Conservation (phyloP, 345 rosid species). For the sweet orange (Citrus sinensis) region DVS_A1.0 CM039162.1:7644001-7644500, state of each 20-base stretch:
- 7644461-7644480: background rate
- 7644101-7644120: background rate
- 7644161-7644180: background rate
- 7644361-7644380: background rate
- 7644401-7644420: background rate
- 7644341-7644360: too few relatives aligned
- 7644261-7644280: background rate
- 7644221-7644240: too few relatives aligned
- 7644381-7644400: background rate
- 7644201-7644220: background rate
- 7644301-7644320: background rate
- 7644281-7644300: background rate
- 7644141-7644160: background rate
- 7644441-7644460: background rate
- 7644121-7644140: background rate
- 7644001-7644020: background rate
- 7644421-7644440: background rate
- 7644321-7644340: background rate
- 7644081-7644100: background rate
- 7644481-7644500: background rate
- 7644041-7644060: background rate
- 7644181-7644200: slow-evolving; percentile 1
- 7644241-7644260: background rate
- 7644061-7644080: background rate
- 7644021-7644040: background rate